phyloP scores from a whole-genome alignment of 1,284 basidiomycete genomes.

The Volvariella surrecta region DNA sequence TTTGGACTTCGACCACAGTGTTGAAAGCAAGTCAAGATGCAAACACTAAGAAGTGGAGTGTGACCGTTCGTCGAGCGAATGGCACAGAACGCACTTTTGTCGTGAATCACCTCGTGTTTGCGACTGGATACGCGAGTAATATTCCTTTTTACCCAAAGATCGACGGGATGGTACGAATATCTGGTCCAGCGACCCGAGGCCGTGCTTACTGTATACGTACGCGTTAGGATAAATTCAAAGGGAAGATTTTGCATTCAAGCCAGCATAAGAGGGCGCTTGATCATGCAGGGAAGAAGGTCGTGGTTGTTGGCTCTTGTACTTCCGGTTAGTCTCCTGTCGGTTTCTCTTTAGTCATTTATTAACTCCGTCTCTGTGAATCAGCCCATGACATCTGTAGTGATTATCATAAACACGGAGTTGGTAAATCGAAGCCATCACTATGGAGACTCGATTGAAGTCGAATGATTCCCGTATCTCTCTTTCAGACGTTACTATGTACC shows the following conservation, averaged over 20 bases:
- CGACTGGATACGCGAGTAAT: constrained; percentile 47
- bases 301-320: constrained; percentile 55
- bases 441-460: not conserved
- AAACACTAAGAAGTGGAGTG: constrained; percentile 42
- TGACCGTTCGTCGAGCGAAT: constrained; percentile 37
- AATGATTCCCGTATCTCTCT: not conserved
- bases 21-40: constrained; percentile 21
- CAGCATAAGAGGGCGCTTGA: constrained; percentile 40
- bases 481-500: constrained; percentile 20
- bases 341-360: not conserved
- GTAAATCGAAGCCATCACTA: constrained; percentile 7
- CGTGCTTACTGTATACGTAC: not conserved
- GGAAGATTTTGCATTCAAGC: constrained; percentile 48
- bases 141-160: constrained; percentile 36
- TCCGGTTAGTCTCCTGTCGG: constrained; percentile 29
- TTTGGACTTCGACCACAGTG: constrained; percentile 54
- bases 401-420: constrained; percentile 20
- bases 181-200: constrained; percentile 2
- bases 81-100: constrained; percentile 39
- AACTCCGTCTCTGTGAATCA: constrained; percentile 9
- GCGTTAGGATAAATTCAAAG: constrained; percentile 41
- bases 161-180: constrained; percentile 12
- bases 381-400: constrained; percentile 26
- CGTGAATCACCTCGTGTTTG: constrained; percentile 51
- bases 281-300: constrained; percentile 50